Base-by-base conservation (phyloP, 495 filamentous ascomycete genomes). In the Mytilinidion resinicola region DNA sequence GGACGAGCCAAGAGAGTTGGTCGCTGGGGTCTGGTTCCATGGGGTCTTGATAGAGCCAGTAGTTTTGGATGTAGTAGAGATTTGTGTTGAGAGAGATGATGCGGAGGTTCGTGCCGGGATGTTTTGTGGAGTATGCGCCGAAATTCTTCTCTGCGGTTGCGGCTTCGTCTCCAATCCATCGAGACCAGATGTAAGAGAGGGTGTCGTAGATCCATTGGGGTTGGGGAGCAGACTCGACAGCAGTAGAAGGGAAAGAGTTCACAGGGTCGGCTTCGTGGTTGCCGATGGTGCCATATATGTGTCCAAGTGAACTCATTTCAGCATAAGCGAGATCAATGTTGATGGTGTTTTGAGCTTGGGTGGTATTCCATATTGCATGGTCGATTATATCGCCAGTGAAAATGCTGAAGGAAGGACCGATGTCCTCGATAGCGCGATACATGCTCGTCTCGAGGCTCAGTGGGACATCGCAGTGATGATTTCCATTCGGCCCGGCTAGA, bases 1-100 rank as follows among this genome's bases (percentile, higher is more conserved):
- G 55, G 38, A 81, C 74, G 25, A 84, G 65, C 79, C 77, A 82
- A 19, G 67, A 57, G 79, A 49, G 46, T 25, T 49, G 46, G 9
- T 17, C 46, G 21, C 46, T 49, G 6, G 46, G 79, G 59, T 82
- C 78, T 11, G 38, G 65, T 48, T 78, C 71, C 74, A 80, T 77
- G 1, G 76, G 70, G 11, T 74, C 68, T 49, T 74, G 62, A 59
- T 80, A 83, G 15, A 76, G 57, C 72, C 75, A 78, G 69, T 77
- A 81, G 69, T 83, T 82, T 42, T 75, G 69, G 47, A 72, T 74
- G 62, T 83, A 82, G 72, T 79, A 83, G 63, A 82, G 72, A 57
- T 80, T 76, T 36, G 77, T 83, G 67, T 79, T 84, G 57, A 82
- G 72, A 14, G 79, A 81, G 61, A 84, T 82, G 42, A 84, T 71